These are phyloP conservation scores for Monosporozyma unispora DNA, from an alignment of 805 yeast species.

Conservation along the genomic window DNA sequence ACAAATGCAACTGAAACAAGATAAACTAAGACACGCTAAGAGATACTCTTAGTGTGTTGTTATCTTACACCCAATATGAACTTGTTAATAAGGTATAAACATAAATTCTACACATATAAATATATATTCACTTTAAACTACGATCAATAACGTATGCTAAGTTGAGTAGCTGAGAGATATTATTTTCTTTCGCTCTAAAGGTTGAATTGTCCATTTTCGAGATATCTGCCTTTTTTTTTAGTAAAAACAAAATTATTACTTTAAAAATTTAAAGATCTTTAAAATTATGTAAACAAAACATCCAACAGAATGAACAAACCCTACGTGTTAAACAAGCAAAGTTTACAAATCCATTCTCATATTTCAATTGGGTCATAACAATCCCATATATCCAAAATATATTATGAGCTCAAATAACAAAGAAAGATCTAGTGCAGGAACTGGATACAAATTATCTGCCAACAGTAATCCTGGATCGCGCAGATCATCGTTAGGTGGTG, in stretches of 20 bases:
- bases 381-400: background rate
- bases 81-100: background rate
- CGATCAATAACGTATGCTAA: background rate
- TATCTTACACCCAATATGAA: background rate
- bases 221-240: background rate
- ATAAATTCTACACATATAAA: background rate
- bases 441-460: conserved; percentile 35
- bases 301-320: background rate
- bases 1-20: conserved; percentile 24
- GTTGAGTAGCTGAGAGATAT: background rate
- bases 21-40: conserved; percentile 43
- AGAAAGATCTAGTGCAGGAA: conserved; percentile 6
- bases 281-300: background rate
- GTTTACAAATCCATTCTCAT: background rate
- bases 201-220: too few species aligned
- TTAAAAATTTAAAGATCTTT: background rate
- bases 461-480: conserved; percentile 30
- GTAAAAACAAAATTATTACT: background rate
- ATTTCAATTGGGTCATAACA: too few species aligned
- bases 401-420: background rate
- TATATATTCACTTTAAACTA: background rate
- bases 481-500: conserved; percentile 24
- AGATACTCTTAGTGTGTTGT: conserved; percentile 16
- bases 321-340: background rate
- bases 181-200: too few species aligned